Evolutionary conservation across 1,139 yeast genomes (phyloP).

Genomic region (Blastobotrys persicus): DNA sequence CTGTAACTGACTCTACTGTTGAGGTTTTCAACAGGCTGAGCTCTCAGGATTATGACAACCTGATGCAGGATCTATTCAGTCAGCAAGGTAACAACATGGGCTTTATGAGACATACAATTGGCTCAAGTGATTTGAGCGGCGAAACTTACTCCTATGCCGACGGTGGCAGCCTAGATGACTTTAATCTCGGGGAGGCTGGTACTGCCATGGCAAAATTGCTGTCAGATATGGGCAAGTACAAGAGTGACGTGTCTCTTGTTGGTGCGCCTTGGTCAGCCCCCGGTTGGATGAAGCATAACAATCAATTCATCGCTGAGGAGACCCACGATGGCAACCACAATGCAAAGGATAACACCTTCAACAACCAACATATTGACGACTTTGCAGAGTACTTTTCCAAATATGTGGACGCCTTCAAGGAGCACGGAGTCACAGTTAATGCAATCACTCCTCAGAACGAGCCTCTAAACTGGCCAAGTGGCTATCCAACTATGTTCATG

Average conservation of each 20-base stretch:
- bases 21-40: slow-evolving; percentile 7
- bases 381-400: slow-evolving; percentile 16
- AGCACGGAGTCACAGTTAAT: slow-evolving; percentile 12
- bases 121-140: slow-evolving; percentile 13
- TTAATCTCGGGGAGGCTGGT: slow-evolving; percentile 12
- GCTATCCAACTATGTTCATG: slow-evolving; percentile 16
- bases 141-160: slow-evolving; percentile 11
- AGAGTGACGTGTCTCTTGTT: slow-evolving; percentile 16
- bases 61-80: slow-evolving; percentile 17
- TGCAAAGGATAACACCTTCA: slow-evolving; percentile 11
- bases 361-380: slow-evolving; percentile 1
- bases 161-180: slow-evolving; percentile 9
- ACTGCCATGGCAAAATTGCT: slow-evolving; percentile 17
- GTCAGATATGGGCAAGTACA: slow-evolving; percentile 15
- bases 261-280: slow-evolving; percentile 26
- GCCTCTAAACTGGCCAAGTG: slow-evolving; percentile 17
- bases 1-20: slow-evolving; percentile 18
- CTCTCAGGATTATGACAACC: slow-evolving; percentile 9
- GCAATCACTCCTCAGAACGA: slow-evolving; percentile 19
- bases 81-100: slow-evolving; percentile 18
- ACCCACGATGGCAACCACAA: slow-evolving; percentile 5
- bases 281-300: slow-evolving; percentile 22
- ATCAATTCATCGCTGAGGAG: slow-evolving; percentile 8
- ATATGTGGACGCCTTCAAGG: slow-evolving; percentile 16
- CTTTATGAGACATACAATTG: slow-evolving; percentile 17